Evolutionary conservation across 1,139 yeast species (phyloP).

Genomic region (Magnusiomyces sp.): DNA sequence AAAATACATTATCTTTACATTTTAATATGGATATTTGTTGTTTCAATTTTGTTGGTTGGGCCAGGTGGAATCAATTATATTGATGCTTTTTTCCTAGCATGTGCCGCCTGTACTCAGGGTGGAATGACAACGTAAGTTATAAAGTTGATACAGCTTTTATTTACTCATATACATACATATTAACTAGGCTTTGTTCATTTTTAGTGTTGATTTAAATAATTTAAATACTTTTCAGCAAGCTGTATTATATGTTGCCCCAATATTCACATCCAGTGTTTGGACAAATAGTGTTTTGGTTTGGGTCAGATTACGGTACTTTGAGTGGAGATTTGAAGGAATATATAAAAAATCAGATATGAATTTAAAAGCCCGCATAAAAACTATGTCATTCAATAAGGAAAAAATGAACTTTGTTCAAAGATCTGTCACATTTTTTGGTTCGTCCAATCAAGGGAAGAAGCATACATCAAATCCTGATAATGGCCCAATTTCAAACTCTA

Average conservation of each 20-base stretch:
- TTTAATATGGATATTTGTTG: conserved; percentile 32
- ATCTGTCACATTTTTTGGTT: background rate
- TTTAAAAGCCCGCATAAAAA: conserved; percentile 26
- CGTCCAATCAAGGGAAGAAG: no score
- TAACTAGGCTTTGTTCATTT: background rate
- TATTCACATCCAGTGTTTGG: conserved; percentile 77
- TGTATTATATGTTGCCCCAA: conserved; percentile 33
- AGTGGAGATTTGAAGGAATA: conserved; percentile 76
- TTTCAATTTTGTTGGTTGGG: background rate
- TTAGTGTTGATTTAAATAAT: conserved; percentile 3
- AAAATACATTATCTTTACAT: conserved; percentile 12
- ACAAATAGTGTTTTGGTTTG: conserved; percentile 50
- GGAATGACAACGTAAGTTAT: conserved; percentile 59
- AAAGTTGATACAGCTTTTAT: background rate
- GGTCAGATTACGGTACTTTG: conserved; percentile 41
- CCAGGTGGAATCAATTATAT: conserved; percentile 61
- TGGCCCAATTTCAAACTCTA: no score
- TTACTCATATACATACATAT: background rate
- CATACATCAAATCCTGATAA: no score
- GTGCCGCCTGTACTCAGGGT: conserved; percentile 82
- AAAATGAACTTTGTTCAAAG: conserved; percentile 3
- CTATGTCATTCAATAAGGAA: background rate
- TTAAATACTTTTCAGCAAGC: conserved; percentile 50
- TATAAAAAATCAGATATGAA: conserved; percentile 64
- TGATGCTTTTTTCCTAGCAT: conserved; percentile 68